phyloP scores from a whole-genome alignment of 2,329 filamentous ascomycete species.

The Fusarium sp. region DNA sequence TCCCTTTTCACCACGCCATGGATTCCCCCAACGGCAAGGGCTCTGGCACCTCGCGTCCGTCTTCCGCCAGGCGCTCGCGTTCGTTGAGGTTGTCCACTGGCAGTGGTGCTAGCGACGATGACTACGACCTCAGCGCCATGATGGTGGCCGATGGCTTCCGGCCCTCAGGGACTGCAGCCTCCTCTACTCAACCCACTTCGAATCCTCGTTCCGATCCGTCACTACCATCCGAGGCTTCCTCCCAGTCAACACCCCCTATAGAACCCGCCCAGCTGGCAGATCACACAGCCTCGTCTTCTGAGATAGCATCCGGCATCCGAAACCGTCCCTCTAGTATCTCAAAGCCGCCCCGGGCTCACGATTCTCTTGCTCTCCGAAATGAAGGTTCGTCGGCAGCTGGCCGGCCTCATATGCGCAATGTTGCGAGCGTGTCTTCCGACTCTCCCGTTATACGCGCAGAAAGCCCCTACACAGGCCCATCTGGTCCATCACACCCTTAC shows the following conservation, averaged over 20 bases:
- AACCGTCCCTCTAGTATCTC: slow-evolving; percentile 65
- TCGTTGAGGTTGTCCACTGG: slow-evolving; percentile 52
- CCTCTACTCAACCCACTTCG: slow-evolving; percentile 24
- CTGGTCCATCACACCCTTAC: slow-evolving; percentile 85
- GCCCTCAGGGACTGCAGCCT: slow-evolving; percentile 45
- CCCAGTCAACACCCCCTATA: slow-evolving; percentile 3
- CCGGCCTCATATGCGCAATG: slow-evolving; percentile 27
- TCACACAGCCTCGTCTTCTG: slow-evolving; percentile 32
- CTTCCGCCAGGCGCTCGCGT: slow-evolving; percentile 55
- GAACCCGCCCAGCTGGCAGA: slow-evolving; percentile 18
- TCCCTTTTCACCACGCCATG: slow-evolving; percentile 49
- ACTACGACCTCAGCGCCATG: slow-evolving; percentile 62
- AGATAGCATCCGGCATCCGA: slow-evolving; percentile 33
- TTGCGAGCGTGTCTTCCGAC: slow-evolving; percentile 49
- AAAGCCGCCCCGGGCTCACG: slow-evolving; percentile 61
- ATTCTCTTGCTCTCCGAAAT: slow-evolving; percentile 63
- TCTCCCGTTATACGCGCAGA: slow-evolving; percentile 58
- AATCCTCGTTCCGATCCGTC: slow-evolving; percentile 21
- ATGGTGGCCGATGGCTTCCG: slow-evolving; percentile 65
- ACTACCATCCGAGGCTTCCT: slow-evolving; percentile 25
- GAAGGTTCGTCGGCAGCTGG: slow-evolving; percentile 52
- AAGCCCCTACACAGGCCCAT: slow-evolving; percentile 75
- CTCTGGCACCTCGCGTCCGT: slow-evolving; percentile 53
- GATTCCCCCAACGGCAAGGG: slow-evolving; percentile 52
- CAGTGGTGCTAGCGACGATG: slow-evolving; percentile 50